Base-by-base conservation (phyloP, 768 basidiomycete species). In the Cystobasidium ongulense region DNA sequence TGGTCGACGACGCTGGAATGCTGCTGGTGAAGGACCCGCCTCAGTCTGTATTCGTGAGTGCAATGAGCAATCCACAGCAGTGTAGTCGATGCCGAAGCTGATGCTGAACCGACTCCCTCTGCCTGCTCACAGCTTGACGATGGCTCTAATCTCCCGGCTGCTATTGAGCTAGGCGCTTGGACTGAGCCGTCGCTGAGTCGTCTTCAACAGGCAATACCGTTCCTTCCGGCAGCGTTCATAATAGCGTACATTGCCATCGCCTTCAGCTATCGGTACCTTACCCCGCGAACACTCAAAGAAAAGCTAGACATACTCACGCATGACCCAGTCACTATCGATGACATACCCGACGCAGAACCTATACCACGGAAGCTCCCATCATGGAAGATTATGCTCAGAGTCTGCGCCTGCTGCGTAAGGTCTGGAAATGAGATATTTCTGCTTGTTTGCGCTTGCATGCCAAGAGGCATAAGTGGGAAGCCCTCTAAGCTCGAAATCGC, bases 291-390 rank as follows among this genome's bases (percentile, higher is more conserved):
- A 8, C 4, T 39, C 33, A 64, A 64, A 25, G 25, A 23, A 27
- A 38, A 11, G 35, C 63, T 64, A 10, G 36, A 46, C 2, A 35
- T 64, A 27, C 31, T 64, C 63, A 64, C 63, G 13, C 63, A 64
- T 15, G 63, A 64, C 38, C 25, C 36, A 25, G 38, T 64, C 63
- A 64, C 63, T 38, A 25, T 64, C 33, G 63, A 64, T 38, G 25
- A 64, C 41, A 27, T 64, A 27, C 63, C 63, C 38, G 33, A 64
- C 29, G 57, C 29, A 10, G 57, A 61, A 38, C 57, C 57, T 31
- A 61, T 38, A 33, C 57, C 57, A 15, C 29, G 57, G 13, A 61
- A 15, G 23, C 15, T 61, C 29, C 31, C 36, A 31, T 33, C n/a
- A 3, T 64, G 63, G 63, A 64, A 64, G 35, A 46, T 27, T 29